Conservation (phyloP, 345 rosid genomes). For the Bruguiera parviflora region DNA sequence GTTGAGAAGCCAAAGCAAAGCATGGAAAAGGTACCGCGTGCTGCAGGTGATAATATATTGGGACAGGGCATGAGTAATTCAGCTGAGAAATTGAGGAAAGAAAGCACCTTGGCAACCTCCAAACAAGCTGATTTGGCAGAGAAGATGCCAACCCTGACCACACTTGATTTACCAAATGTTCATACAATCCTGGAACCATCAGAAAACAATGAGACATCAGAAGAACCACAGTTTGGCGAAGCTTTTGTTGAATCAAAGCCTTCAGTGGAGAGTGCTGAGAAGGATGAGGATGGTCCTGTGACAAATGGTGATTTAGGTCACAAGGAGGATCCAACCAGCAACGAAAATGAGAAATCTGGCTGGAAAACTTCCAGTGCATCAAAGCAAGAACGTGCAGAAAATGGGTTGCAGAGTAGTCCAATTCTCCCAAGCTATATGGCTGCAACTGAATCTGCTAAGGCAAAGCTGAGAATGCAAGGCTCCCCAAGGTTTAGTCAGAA, state of each 20-base stretch:
- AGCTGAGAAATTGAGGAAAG: conserved; percentile 4
- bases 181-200: not conserved
- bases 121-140: not conserved
- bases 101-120: not conserved
- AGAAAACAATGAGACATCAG: not conserved
- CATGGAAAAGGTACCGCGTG: not conserved
- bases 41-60: not conserved
- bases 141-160: not conserved
- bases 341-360: conserved; percentile 13
- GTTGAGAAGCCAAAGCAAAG: conserved; percentile 19
- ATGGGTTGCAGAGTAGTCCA: conserved; percentile 7
- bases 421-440: conserved; percentile 30
- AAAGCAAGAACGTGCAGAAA: conserved; percentile 22
- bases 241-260: not conserved
- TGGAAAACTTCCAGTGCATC: conserved; percentile 19
- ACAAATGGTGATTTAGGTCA: conserved; percentile 1
- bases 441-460: conserved; percentile 31
- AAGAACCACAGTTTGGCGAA: not conserved
- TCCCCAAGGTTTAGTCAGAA: conserved; percentile 23
- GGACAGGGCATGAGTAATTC: conserved; percentile 1
- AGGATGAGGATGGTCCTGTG: conserved; percentile 6
- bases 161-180: not conserved
- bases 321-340: conserved; percentile 14
- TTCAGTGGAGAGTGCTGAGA: not conserved
- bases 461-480: conserved; percentile 21